Evolutionary conservation across 2,329 filamentous ascomycete species (phyloP), one percentile per base, ranked within the genome.

Genomic region (Diaporthe batatas): DNA sequence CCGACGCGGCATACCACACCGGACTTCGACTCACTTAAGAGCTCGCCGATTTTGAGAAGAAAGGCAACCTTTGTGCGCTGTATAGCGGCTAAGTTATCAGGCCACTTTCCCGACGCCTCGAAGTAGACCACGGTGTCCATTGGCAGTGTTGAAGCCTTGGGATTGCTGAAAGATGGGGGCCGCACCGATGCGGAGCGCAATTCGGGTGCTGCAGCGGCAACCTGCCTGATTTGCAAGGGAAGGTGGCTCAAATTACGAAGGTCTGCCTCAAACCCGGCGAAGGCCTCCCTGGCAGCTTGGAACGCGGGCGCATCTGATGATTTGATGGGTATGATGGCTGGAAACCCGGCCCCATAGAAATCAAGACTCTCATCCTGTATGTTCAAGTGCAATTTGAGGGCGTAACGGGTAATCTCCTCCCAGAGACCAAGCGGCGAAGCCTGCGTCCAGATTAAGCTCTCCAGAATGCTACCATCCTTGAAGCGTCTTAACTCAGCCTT

Each of bases 61-160:
- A 99, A 97, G 4, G 97, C 96, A 51, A 97, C 89, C 82, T 99
- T 99, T 16, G 95, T 95, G 79, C 95, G 91, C 81, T 99, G 96
- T 71, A 98, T 98, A 6, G 96, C 95, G 4, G 90, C 90, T 11
- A 98, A 84, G 79, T 97, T 94, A 79, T 98, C 95, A 0, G 96
- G 96, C 96, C 96, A 99, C 77, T 94, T 92, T 58, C 91, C 92
- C 8, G 96, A 98, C 6, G 93, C 94, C 83, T 99, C 96, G 77
- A 99, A 98, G 79, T 96, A 95, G 62, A 99, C 87, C 54, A 95
- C 89, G 42, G 97, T 89, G 76, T 97, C 92, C 76, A 95, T 92
- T 0, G 94, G 92, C 34, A 81, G 79, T 70, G 86, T 77, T 23
- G 82, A 77, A 0, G 82, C 83, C 25, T 84, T 86, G 65, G 84